Conservation (phyloP, 2,329 filamentous ascomycete species). For the Zymoseptoria pseudotritici region DNA sequence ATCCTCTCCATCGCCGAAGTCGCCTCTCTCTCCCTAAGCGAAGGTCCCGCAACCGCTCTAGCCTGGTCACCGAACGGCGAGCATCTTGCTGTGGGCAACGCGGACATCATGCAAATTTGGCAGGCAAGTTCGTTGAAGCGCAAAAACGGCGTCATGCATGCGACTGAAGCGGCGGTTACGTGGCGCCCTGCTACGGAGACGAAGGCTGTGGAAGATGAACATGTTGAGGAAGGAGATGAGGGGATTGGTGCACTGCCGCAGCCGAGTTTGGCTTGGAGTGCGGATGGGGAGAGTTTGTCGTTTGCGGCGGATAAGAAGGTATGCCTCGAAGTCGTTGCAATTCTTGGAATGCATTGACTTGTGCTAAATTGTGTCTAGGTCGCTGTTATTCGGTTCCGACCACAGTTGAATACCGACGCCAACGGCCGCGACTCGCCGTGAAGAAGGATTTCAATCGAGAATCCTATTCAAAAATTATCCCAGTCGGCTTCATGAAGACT, state of each 20-base stretch:
- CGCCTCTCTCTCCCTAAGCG: conserved; percentile 17
- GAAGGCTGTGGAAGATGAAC: conserved; percentile 11
- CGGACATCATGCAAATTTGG: conserved; percentile 41
- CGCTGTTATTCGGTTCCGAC: conserved; percentile 17
- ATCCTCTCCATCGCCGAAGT: conserved; percentile 9
- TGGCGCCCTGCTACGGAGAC: conserved; percentile 22
- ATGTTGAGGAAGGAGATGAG: conserved; percentile 14
- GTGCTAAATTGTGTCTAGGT: conserved; percentile 6
- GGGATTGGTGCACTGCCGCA: conserved; percentile 7
- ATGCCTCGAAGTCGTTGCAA: conserved; percentile 10
- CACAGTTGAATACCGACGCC: background rate
- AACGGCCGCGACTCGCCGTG: background rate
- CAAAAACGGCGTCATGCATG: conserved; percentile 9
- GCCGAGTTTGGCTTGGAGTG: conserved; percentile 44
- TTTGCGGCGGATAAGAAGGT: conserved; percentile 41
- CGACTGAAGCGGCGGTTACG: conserved; percentile 15
- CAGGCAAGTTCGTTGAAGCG: conserved; percentile 18
- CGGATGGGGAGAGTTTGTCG: conserved; percentile 46
- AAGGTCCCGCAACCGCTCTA: conserved; percentile 32
- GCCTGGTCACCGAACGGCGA: conserved; percentile 39
- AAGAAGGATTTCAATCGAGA: background rate
- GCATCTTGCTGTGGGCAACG: conserved; percentile 38
- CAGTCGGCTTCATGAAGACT: background rate
- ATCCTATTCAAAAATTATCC: background rate
- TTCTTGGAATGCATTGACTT: background rate